Evolutionary conservation across 176 grass and related monocot genomes (phyloP), one percentile per base, ranked within the genome.

Genomic region (Ensete ventricosum): DNA sequence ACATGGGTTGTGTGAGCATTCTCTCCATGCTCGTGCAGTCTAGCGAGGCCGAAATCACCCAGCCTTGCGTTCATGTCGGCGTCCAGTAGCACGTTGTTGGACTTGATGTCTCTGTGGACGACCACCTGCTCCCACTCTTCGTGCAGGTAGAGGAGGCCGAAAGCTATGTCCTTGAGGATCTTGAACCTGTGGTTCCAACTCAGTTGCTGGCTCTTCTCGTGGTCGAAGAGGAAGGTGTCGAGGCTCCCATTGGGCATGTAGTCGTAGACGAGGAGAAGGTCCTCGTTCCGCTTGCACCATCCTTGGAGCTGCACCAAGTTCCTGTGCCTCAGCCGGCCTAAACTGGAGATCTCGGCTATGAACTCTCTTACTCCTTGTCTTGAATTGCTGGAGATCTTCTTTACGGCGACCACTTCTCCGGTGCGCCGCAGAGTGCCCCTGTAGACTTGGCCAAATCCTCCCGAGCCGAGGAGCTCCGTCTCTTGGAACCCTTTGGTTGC

Each of bases 331-430:
- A 73, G 55, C 49, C 21, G 51, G 52, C 71, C 71, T 54, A 73
- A 55, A 54, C 71, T 54, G 5, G 71, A 21, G 4, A 73, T 21
- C 71, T 73, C 71, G 24, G 71, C 71, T 53, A 73, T 53, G 52
- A 73, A 73, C 52, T 73, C 71, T 54, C 71, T 23, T 20, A 55
- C 11, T 23, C 71, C 71, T 54, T 73, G 71, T 9, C 4, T 43
- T 19, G 74, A 76, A n/a, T 62, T 76, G 51, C 59, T 64, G 1
- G 74, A 76, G 2, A 76, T 76, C 74, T 52, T 76, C n/a, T 76
- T 76, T 22, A 76, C 22, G 19, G 74, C 74, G 3, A 76, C 74
- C 25, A 64, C 54, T 50, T 64, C 59, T 52, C 43, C 48, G 0
- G 58, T 64, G 34, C 1, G 58, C 11, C 34, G 24, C 20, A 76